Evolutionary conservation across 225 moss, liverwort and hornwort species (phyloP).

Genomic region (Climacium dendroides): DNA sequence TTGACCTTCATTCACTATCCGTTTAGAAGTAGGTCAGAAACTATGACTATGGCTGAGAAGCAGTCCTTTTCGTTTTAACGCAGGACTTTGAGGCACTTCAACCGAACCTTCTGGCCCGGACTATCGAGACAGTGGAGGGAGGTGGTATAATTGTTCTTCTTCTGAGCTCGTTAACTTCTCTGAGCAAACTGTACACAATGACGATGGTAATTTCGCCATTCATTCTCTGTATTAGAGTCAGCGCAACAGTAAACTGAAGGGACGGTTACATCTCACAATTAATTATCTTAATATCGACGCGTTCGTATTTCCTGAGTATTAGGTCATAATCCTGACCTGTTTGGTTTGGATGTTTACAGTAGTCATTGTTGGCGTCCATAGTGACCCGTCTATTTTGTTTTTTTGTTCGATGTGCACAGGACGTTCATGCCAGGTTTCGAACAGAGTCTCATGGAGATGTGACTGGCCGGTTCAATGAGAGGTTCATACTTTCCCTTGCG

Average conservation of each 20-base stretch:
- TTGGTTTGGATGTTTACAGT: neutral
- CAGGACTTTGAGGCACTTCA: conserved; percentile 98
- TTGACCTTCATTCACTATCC: neutral
- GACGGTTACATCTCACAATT: neutral
- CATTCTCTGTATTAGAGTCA: neutral
- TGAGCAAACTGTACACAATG: conserved; percentile 90
- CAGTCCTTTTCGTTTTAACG: conserved; percentile 1
- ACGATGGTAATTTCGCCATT: conserved; percentile 39
- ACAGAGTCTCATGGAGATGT: conserved; percentile 88
- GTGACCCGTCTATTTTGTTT: neutral
- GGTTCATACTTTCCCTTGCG: conserved; percentile 87
- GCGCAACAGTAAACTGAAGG: neutral
- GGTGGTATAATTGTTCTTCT: conserved; percentile 83
- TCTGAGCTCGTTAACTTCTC: conserved; percentile 71
- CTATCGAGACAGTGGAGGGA: conserved; percentile 94
- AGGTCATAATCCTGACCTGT: neutral
- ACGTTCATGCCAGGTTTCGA: conserved; percentile 94
- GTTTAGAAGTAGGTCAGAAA: neutral
- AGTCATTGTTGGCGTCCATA: neutral
- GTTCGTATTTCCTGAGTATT: neutral
- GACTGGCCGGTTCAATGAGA: conserved; percentile 85
- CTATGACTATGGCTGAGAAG: conserved; percentile 3
- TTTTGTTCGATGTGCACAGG: conserved; percentile 30
- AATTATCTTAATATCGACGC: neutral
- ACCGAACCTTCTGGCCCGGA: conserved; percentile 86